phyloP scores from a whole-genome alignment of 2,329 filamentous ascomycete species.

The Neonectria hederae region DNA sequence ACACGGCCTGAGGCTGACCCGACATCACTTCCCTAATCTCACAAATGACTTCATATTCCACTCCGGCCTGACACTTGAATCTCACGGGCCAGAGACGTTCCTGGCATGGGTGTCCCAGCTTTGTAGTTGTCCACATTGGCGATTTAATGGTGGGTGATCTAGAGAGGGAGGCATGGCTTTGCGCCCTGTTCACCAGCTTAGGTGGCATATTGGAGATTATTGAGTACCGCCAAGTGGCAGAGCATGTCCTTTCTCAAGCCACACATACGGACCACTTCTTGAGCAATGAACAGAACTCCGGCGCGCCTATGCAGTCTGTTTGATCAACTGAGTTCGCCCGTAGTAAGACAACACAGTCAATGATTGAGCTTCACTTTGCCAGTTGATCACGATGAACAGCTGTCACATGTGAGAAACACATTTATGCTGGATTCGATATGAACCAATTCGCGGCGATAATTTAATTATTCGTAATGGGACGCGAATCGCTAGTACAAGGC shows the following conservation, averaged over 20 bases:
- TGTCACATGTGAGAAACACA: not conserved
- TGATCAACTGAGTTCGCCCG: slow-evolving; percentile 38
- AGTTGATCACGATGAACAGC: not conserved
- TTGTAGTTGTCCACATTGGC: slow-evolving; percentile 42
- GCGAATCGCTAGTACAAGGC: slow-evolving; percentile 1
- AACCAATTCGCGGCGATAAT: not conserved
- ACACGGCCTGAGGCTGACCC: slow-evolving; percentile 24
- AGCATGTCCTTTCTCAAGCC: slow-evolving; percentile 43
- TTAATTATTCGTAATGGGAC: not conserved
- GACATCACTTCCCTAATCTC: slow-evolving; percentile 24
- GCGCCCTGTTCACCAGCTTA: slow-evolving; percentile 38
- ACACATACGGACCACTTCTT: slow-evolving; percentile 43
- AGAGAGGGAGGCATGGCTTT: slow-evolving; percentile 38
- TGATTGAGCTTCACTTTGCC: not conserved
- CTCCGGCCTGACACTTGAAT: slow-evolving; percentile 36
- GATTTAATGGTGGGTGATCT: slow-evolving; percentile 42
- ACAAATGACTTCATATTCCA: slow-evolving; percentile 37
- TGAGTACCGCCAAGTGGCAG: slow-evolving; percentile 39
- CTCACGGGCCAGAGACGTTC: slow-evolving; percentile 31
- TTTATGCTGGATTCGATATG: not conserved
- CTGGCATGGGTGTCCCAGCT: slow-evolving; percentile 32
- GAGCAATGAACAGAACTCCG: slow-evolving; percentile 30
- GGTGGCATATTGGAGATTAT: slow-evolving; percentile 42
- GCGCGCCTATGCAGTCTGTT: slow-evolving; percentile 35
- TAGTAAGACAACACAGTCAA: slow-evolving; percentile 18